phyloP scores from a whole-genome alignment of 306 rosid genomes.

The Leucaena leucocephala region DNA sequence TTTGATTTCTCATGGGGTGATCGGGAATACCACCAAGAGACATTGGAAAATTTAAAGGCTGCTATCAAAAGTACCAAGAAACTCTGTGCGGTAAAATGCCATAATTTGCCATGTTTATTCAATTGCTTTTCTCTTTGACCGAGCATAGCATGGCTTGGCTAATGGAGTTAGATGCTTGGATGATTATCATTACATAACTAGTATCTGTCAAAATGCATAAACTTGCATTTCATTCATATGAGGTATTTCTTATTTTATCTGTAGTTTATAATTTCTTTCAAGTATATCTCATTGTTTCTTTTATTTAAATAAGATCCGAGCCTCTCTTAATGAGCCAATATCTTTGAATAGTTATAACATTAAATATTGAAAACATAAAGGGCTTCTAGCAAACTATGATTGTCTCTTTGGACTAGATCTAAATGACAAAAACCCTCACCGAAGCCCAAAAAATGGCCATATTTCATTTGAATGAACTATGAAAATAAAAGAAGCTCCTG shows the following conservation, averaged over 20 bases:
- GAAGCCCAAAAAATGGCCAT: background rate
- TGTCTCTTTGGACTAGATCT: too few relatives aligned
- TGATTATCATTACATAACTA: background rate
- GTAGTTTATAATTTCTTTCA: background rate
- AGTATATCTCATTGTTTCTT: background rate
- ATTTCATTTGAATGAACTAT: background rate
- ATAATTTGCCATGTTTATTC: conserved; percentile 13
- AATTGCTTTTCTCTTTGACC: background rate
- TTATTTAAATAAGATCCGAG: background rate
- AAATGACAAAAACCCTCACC: background rate
- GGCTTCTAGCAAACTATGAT: background rate
- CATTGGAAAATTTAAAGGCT: conserved; percentile 67
- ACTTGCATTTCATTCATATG: background rate
- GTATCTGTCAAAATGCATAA: background rate
- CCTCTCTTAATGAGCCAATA: background rate
- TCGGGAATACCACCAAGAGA: conserved; percentile 78
- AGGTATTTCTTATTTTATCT: background rate
- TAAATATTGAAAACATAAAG: background rate
- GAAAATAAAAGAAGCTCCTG: background rate
- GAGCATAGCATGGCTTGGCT: background rate
- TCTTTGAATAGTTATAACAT: background rate
- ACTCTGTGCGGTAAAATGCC: conserved; percentile 71
- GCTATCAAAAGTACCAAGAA: conserved; percentile 65
- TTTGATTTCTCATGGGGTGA: conserved; percentile 90
- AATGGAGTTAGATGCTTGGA: background rate